Conservation (phyloP, 2,329 filamentous ascomycete genomes). For the Trichoderma oligosporum region DNA sequence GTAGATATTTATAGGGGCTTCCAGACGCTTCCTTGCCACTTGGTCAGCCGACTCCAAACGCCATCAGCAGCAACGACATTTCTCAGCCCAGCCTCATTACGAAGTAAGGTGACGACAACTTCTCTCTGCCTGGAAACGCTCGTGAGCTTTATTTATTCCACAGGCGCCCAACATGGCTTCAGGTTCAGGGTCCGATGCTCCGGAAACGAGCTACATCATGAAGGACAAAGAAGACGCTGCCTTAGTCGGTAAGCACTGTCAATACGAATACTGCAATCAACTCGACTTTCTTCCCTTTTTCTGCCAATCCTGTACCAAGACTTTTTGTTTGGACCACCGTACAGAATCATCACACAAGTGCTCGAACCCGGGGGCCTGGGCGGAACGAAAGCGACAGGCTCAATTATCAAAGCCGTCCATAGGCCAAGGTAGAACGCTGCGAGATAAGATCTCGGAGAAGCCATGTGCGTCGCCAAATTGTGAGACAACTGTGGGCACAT, state of each 20-base stretch:
- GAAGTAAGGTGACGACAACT: constrained; percentile 29
- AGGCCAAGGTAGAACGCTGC: constrained; percentile 52
- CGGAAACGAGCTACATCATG: constrained; percentile 66
- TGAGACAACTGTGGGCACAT: constrained; percentile 68
- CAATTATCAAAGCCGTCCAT: constrained; percentile 52
- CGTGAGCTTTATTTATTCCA: constrained; percentile 6
- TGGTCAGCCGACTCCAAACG: constrained; percentile 16
- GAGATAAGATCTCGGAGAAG: constrained; percentile 56
- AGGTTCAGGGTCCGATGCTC: constrained; percentile 40
- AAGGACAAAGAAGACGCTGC: constrained; percentile 69
- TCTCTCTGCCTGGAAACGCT: constrained; percentile 27
- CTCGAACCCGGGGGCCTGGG: constrained; percentile 58
- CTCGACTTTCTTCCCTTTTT: constrained; percentile 94
- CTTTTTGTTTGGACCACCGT: constrained; percentile 92
- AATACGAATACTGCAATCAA: constrained; percentile 85
- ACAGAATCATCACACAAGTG: constrained; percentile 77
- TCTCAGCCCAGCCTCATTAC: background rate
- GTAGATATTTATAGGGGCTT: constrained; percentile 26
- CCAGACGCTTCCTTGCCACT: constrained; percentile 32
- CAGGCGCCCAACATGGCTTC: constrained; percentile 48
- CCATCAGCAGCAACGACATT: constrained; percentile 7
- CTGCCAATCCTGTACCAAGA: constrained; percentile 81
- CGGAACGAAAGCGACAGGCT: constrained; percentile 52
- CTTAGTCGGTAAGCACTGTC: constrained; percentile 85
- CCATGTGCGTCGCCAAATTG: constrained; percentile 64